Base-by-base conservation (phyloP, 1,139 yeast genomes). In the Blastobotrys illinoisensis region DNA sequence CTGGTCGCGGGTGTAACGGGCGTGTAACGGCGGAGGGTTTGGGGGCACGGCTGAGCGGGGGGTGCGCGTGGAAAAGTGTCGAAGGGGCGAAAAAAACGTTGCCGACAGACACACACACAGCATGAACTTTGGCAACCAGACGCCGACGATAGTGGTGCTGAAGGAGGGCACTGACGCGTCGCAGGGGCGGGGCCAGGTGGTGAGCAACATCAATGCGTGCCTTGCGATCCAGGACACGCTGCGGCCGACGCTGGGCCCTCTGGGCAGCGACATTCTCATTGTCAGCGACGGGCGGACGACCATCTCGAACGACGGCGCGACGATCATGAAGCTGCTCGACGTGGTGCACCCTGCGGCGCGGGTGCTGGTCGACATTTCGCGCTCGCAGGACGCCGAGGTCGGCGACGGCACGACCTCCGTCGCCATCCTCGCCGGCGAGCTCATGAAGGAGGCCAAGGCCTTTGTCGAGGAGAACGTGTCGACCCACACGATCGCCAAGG, bases 331-430 rank as follows among this genome's bases (percentile, higher is more conserved):
- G 70, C 78, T 91, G 59, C 76, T 93, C 64, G 99, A 95, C 68
- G 95, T 95, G 56, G 97, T 95, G 24, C 99, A 93, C 69, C 99
- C 99, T 5, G 99, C 99, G 14, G 99, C 99, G 11, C 87, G 88
- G 69, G 86, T 93, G 70, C 76, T 93, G 62, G 99, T 93, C 53
- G 99, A 93, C 70, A 88, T 93, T 57, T 88, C 97, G 13, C 81
- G 97, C 67, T 85, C 98, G 1, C 99, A 93, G 74, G 99, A 93
- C 72, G 97, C 97, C 20, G 99, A 93, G 73, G 98, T 93, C 56
- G 99, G 99, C 60, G 99, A 93, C 71, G 99, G 99, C 62, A 93
- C 99, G 46, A 93, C 99, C 0, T 85, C 97, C 46, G 99, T 95
- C 13, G 89, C 98, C 0, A 80, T 93, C 49, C 74, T 93, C 61